Percentiles rank a stretch among this genome's conserved stretches.
Evolutionary conservation across 1,139 yeast genomes (phyloP).

Genomic region (Suhomyces maxii): DNA sequence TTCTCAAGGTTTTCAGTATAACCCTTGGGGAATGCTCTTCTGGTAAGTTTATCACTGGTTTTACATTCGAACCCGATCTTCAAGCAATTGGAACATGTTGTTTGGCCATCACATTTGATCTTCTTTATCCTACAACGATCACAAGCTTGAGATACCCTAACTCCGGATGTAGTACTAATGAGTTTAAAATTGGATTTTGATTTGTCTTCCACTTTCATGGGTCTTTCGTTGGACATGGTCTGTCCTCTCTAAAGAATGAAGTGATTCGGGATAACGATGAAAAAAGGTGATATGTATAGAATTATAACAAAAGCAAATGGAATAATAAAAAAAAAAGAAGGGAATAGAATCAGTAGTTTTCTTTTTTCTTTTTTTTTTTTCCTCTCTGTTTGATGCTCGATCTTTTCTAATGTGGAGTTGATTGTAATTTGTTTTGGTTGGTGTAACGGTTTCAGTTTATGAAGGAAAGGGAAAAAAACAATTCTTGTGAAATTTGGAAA

Average conservation of each 20-base stretch:
- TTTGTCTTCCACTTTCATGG: constrained; percentile 11
- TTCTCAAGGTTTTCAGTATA: constrained; percentile 71
- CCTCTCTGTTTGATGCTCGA: no score
- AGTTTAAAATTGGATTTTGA: constrained; percentile 33
- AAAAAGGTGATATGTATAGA: no score
- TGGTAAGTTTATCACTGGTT: constrained; percentile 68
- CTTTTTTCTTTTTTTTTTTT: no score
- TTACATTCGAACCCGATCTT: constrained; percentile 66
- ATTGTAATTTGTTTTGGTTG: no score
- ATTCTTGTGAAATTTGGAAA: background rate
- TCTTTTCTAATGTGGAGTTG: no score
- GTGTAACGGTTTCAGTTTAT: no score
- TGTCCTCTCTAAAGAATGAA: background rate
- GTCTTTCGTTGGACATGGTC: constrained; percentile 2
- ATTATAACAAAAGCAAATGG: no score
- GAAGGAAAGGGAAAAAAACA: no score
- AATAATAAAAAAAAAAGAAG: no score
- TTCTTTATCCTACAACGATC: constrained; percentile 77
- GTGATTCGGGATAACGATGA: no score
- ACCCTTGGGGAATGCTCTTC: constrained; percentile 58
- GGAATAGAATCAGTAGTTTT: no score
- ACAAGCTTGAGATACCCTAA: constrained; percentile 72
- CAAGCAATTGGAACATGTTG: constrained; percentile 69
- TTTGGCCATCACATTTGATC: constrained; percentile 71
- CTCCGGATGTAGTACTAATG: constrained; percentile 42